Conservation (phyloP, 2,329 filamentous ascomycete species). For the Ophiosphaerella narmari region DNA sequence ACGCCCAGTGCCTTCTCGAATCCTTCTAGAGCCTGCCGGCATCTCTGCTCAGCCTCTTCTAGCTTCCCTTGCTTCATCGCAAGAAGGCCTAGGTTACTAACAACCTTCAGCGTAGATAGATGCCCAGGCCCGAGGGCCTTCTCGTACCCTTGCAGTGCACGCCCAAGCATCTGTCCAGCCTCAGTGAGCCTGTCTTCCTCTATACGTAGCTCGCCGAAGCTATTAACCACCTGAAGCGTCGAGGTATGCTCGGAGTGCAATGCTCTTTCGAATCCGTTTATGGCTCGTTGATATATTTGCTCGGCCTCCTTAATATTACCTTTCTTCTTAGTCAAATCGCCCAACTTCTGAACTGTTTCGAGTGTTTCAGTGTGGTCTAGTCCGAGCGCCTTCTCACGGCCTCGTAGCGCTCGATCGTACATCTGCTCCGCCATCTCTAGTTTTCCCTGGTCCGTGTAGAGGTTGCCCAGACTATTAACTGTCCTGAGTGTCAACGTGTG, state of each 20-base stretch:
- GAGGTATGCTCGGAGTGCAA: conserved; percentile 12
- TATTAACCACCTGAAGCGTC: conserved; percentile 13
- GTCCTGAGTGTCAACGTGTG: conserved; percentile 18
- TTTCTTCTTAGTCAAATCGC: conserved; percentile 7
- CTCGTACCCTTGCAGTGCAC: conserved; percentile 1
- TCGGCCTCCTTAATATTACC: conserved; percentile 15
- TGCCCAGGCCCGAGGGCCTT: too few species aligned
- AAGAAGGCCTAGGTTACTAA: too few species aligned
- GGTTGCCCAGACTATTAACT: conserved; percentile 5
- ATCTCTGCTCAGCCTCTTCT: too few species aligned
- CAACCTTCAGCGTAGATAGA: too few species aligned
- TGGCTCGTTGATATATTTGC: conserved; percentile 13
- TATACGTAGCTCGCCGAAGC: conserved; percentile 1
- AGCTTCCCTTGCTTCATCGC: too few species aligned
- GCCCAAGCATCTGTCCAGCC: conserved; percentile 6
- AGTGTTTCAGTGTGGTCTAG: background rate
- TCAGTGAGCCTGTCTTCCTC: conserved; percentile 2
- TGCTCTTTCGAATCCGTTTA: conserved; percentile 21
- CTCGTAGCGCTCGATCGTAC: conserved; percentile 5
- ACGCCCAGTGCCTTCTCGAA: too few species aligned
- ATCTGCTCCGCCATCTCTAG: conserved; percentile 5
- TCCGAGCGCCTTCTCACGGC: background rate
- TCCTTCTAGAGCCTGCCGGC: too few species aligned
- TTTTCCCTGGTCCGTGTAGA: conserved; percentile 3
- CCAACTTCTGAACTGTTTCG: too few species aligned